phyloP scores from a whole-genome alignment of 805 yeast genomes.

The Metahyphopichia silvanorum region DNA sequence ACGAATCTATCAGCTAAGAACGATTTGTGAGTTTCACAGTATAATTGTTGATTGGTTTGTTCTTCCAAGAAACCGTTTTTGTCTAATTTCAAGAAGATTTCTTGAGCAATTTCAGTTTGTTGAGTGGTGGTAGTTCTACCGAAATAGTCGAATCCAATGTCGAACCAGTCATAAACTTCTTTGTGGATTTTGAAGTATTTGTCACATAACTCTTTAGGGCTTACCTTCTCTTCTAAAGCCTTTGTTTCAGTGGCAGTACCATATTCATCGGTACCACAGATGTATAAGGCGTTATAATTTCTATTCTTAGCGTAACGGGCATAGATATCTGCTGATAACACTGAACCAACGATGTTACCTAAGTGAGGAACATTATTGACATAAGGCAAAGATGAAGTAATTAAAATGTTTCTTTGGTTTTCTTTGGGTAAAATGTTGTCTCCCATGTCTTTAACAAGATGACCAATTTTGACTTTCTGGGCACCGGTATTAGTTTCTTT shows the following conservation, averaged over 20 bases:
- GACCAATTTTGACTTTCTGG: slow-evolving; percentile 27
- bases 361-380: slow-evolving; percentile 98
- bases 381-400: slow-evolving; percentile 96
- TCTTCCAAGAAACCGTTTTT: slow-evolving; percentile 83
- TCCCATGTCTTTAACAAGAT: slow-evolving; percentile 25
- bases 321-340: slow-evolving; percentile 89
- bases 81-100: slow-evolving; percentile 73
- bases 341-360: slow-evolving; percentile 96
- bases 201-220: slow-evolving; percentile 87
- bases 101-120: slow-evolving; percentile 96
- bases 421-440: slow-evolving; percentile 54
- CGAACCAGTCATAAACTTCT: slow-evolving; percentile 95
- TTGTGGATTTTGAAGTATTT: slow-evolving; percentile 85
- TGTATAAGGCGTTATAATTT: slow-evolving; percentile 78
- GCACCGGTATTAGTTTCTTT: slow-evolving; percentile 40
- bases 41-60: slow-evolving; percentile 83
- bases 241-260: slow-evolving; percentile 99
- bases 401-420: slow-evolving; percentile 74
- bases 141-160: slow-evolving; percentile 88
- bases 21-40: slow-evolving; percentile 86
- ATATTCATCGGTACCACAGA: slow-evolving; percentile 98
- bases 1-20: slow-evolving; percentile 95
- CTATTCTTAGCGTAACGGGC: slow-evolving; percentile 87
- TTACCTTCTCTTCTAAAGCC: slow-evolving; percentile 88
- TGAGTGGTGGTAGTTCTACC: slow-evolving; percentile 93